Base-by-base conservation (phyloP, 345 rosid species). In the Xanthoceras sorbifolium region DNA sequence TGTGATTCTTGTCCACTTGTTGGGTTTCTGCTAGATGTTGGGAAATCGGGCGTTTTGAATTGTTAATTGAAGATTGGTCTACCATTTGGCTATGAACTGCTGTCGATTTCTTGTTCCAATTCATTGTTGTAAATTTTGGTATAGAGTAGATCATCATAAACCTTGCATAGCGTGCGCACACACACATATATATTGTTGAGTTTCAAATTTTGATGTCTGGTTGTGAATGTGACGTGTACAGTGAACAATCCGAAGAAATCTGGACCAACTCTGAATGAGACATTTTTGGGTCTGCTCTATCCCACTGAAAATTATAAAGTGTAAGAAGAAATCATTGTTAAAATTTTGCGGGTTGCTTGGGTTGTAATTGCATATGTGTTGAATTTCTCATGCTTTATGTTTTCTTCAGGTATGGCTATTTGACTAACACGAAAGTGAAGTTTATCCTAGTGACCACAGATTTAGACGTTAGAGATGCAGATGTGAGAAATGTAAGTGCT, bases 361-460 rank as follows among this genome's bases (percentile, higher is more conserved):
- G 18, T 68, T 40, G 55, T 75, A 44, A 2, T 31, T 25, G 7
- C 31, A 48, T 32, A 20, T 2, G 17, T 28, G 54, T 65, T 44
- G 65, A 25, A 14, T 12, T 65, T 50, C 12, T 26, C 26, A 55
- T 34, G 42, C 66, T 40, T 67, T 64, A 64, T 64, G 57, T 42
- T 73, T 74, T 65, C 22, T 85, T 71, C 78, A 93, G 98, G 75
- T 93, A 93, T 72, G 97, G 97, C 72, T 93, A 92, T 84, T 86
- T 96, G 91, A 96, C 98, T 26, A 96, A 93, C 87, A 93, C 98
- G 42, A 92, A 93, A 85, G 99, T 93, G 73, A 96, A 96, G 74
- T 92, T 96, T 80, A 93, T 93, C 73, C 62, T 92, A 82, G 98
- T 96, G 78, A 92, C 95, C 0, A 91, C 94, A 4, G 97, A 96